phyloP scores from a whole-genome alignment of 495 filamentous ascomycete genomes.

The Neurospora cerealis region DNA sequence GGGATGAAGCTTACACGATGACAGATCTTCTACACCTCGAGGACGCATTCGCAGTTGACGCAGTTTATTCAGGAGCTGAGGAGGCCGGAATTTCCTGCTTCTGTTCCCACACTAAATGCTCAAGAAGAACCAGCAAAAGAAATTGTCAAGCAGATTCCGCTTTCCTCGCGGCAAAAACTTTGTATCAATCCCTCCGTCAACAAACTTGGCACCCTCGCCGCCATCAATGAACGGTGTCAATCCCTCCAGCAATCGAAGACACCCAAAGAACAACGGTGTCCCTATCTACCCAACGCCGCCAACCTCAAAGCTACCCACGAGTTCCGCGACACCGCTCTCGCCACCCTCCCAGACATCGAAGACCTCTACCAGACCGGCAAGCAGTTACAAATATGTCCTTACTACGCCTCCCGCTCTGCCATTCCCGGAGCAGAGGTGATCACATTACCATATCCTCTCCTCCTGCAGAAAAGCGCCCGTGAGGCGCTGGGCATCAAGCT shows the following conservation, averaged over 20 bases:
- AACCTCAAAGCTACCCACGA: slow-evolving; percentile 60
- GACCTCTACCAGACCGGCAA: slow-evolving; percentile 73
- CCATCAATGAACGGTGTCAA: slow-evolving; percentile 92
- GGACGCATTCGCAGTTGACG: slow-evolving; percentile 88
- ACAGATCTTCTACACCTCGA: slow-evolving; percentile 82
- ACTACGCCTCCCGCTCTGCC: slow-evolving; percentile 81
- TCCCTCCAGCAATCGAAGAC: slow-evolving; percentile 80
- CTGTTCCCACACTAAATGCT: slow-evolving; percentile 18
- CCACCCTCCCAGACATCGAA: slow-evolving; percentile 86
- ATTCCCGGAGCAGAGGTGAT: slow-evolving; percentile 86
- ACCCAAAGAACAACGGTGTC: slow-evolving; percentile 34
- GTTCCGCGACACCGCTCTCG: slow-evolving; percentile 82
- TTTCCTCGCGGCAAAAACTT: slow-evolving; percentile 85
- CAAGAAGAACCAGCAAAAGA: slow-evolving; percentile 38
- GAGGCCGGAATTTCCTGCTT: slow-evolving; percentile 66
- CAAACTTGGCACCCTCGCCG: slow-evolving; percentile 58
- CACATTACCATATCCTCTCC: slow-evolving; percentile 83
- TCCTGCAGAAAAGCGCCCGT: slow-evolving; percentile 80
- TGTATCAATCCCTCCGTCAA: slow-evolving; percentile 84
- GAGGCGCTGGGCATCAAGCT: slow-evolving; percentile 81
- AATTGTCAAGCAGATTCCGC: slow-evolving; percentile 69
- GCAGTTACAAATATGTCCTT: slow-evolving; percentile 77
- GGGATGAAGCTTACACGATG: slow-evolving; percentile 5
- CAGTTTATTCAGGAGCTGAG: slow-evolving; percentile 90
- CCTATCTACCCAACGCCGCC: slow-evolving; percentile 68